These are phyloP conservation scores for Rhexocercosporidium sp. DNA, from an alignment of 2,329 filamentous ascomycete genomes.

Conservation along the genomic window DNA sequence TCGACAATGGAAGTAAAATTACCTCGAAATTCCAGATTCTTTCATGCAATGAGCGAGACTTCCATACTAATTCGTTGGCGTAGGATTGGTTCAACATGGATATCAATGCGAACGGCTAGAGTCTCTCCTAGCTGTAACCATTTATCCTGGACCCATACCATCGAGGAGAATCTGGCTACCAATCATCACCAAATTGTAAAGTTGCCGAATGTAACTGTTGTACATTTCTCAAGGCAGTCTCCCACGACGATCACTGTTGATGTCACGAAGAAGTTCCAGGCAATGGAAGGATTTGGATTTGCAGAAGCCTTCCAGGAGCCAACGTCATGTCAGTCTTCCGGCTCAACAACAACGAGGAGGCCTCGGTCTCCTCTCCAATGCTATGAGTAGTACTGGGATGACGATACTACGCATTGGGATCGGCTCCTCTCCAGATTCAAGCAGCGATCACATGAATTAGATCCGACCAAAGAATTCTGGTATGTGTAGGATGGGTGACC, in stretches of 20 bases:
- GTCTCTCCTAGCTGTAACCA: background rate
- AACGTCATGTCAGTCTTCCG: constrained; percentile 46
- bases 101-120: constrained; percentile 19
- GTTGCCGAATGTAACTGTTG: background rate
- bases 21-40: too few relatives aligned
- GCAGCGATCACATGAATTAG: constrained; percentile 40
- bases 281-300: constrained; percentile 55
- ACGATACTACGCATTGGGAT: constrained; percentile 58
- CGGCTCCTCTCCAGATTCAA: constrained; percentile 42
- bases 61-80: background rate
- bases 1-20: background rate
- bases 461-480: constrained; percentile 53
- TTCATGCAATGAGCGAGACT: background rate
- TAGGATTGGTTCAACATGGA: constrained; percentile 39
- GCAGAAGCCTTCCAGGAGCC: constrained; percentile 54
- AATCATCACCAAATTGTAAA: background rate
- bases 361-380: constrained; percentile 53
- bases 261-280: constrained; percentile 36
- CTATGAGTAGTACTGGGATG: constrained; percentile 52
- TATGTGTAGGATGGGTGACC: constrained; percentile 54
- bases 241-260: constrained; percentile 34
- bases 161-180: background rate
- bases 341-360: constrained; percentile 44
- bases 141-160: background rate
- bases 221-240: background rate